phyloP scores from a whole-genome alignment of 495 filamentous ascomycete species.

The Podospora tetraspora region DNA sequence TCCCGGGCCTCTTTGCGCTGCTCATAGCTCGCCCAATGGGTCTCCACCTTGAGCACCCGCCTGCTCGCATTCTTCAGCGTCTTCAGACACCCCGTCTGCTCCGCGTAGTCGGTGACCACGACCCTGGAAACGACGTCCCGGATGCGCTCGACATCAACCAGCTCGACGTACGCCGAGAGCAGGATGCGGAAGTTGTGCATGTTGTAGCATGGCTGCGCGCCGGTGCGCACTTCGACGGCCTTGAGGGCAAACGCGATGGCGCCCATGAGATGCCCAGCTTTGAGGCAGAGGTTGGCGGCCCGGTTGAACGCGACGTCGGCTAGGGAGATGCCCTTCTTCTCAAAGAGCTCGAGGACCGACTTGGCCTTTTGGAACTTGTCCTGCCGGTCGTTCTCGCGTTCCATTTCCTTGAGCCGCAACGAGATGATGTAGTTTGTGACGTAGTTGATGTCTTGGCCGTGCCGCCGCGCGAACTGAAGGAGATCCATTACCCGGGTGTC shows the following conservation, averaged over 20 bases:
- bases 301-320: slow-evolving; percentile 31
- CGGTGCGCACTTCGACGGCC: slow-evolving; percentile 26
- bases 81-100: slow-evolving; percentile 23
- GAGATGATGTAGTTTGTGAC: slow-evolving; percentile 31
- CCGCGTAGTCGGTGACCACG: slow-evolving; percentile 24
- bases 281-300: slow-evolving; percentile 32
- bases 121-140: slow-evolving; percentile 27
- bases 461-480: slow-evolving; percentile 28
- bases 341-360: slow-evolving; percentile 27
- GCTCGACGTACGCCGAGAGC: slow-evolving; percentile 33
- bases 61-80: slow-evolving; percentile 32
- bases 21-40: not conserved
- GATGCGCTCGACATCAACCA: slow-evolving; percentile 33
- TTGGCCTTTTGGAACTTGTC: slow-evolving; percentile 22
- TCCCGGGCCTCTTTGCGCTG: slow-evolving; percentile 1
- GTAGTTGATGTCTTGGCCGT: slow-evolving; percentile 31
- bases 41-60: slow-evolving; percentile 12
- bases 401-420: slow-evolving; percentile 19
- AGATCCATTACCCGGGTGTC: slow-evolving; percentile 25
- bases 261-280: slow-evolving; percentile 22
- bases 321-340: slow-evolving; percentile 27
- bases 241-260: slow-evolving; percentile 32
- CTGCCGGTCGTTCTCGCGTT: not conserved
- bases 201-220: slow-evolving; percentile 28
- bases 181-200: slow-evolving; percentile 37